These are phyloP conservation scores for Saxispiralis lemnorum DNA, from an alignment of 495 filamentous ascomycete species.

Conservation along the genomic window DNA sequence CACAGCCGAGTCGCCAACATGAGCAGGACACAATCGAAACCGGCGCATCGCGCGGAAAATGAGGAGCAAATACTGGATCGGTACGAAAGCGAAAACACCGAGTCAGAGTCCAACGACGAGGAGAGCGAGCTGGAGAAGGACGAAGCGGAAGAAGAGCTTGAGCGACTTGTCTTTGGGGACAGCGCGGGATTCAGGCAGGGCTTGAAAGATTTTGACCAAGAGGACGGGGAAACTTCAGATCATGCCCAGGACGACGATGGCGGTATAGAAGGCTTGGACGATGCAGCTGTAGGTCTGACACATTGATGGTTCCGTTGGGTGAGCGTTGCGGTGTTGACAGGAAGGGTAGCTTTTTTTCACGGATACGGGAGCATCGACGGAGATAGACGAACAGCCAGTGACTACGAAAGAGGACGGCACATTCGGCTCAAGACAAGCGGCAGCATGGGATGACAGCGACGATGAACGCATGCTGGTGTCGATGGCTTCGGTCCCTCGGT, in stretches of 20 bases:
- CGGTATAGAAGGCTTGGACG: constrained; percentile 32
- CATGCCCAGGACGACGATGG: constrained; percentile 22
- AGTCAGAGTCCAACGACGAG: constrained; percentile 5
- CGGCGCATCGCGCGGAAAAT: no score
- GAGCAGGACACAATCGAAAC: no score
- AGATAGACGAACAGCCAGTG: constrained; percentile 27
- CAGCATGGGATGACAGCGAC: constrained; percentile 89
- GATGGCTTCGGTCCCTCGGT: constrained; percentile 47
- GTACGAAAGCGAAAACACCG: constrained; percentile 7
- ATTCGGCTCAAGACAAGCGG: constrained; percentile 25
- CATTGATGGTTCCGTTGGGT: background rate
- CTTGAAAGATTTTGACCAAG: constrained; percentile 30
- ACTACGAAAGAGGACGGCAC: constrained; percentile 21
- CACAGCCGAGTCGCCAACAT: no score
- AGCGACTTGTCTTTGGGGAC: constrained; percentile 72
- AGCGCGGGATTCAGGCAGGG: constrained; percentile 58
- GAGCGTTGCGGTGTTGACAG: no score
- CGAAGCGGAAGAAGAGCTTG: constrained; percentile 63
- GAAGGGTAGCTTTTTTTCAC: constrained; percentile 46
- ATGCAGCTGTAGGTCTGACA: constrained; percentile 40
- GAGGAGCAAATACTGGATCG: no score
- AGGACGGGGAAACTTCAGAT: constrained; percentile 16
- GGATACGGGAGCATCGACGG: constrained; percentile 36
- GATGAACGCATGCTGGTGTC: constrained; percentile 77
- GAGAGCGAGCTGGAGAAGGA: constrained; percentile 44